Evolutionary conservation across 2,329 filamentous ascomycete genomes (phyloP).

Genomic region (Fusarium paranaense): DNA sequence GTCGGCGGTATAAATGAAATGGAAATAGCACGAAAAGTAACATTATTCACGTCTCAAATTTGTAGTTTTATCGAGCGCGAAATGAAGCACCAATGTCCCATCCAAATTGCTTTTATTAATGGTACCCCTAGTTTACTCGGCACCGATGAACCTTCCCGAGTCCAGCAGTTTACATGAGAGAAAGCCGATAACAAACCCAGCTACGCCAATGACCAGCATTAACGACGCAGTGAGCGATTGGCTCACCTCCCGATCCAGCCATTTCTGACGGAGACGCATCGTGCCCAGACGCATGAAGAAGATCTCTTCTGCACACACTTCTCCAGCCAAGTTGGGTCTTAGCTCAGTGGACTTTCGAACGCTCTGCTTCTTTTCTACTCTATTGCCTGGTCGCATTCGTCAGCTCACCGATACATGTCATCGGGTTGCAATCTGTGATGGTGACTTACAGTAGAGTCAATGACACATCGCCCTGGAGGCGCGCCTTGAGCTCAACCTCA

Average conservation of each 20-base stretch:
- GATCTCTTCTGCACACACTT: constrained; percentile 31
- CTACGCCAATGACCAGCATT: constrained; percentile 34
- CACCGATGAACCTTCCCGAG: constrained; percentile 3
- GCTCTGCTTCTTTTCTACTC: constrained; percentile 33
- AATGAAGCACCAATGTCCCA: not conserved
- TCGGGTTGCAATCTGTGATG: not conserved
- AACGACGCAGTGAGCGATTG: constrained; percentile 31
- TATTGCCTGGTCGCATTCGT: constrained; percentile 23
- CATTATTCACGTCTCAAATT: not conserved
- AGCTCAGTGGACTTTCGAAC: constrained; percentile 28
- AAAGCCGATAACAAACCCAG: constrained; percentile 26
- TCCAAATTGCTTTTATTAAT: not conserved
- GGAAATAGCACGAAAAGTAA: not conserved
- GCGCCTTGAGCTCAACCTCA: constrained; percentile 33
- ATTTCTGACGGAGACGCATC: constrained; percentile 26
- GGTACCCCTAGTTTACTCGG: not conserved
- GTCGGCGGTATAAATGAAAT: not conserved
- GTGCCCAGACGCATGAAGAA: constrained; percentile 35
- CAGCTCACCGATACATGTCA: not conserved
- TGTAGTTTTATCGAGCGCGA: not conserved
- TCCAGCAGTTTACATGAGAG: constrained; percentile 29
- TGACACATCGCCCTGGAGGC: constrained; percentile 34
- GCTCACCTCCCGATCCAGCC: constrained; percentile 33
- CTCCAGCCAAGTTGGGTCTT: constrained; percentile 22
- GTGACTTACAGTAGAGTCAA: constrained; percentile 34